A percentile compares a stretch with the other conserved stretches of the same genome.
Conservation (phyloP, 345 rosid genomes). For the Populus nigra region DNA sequence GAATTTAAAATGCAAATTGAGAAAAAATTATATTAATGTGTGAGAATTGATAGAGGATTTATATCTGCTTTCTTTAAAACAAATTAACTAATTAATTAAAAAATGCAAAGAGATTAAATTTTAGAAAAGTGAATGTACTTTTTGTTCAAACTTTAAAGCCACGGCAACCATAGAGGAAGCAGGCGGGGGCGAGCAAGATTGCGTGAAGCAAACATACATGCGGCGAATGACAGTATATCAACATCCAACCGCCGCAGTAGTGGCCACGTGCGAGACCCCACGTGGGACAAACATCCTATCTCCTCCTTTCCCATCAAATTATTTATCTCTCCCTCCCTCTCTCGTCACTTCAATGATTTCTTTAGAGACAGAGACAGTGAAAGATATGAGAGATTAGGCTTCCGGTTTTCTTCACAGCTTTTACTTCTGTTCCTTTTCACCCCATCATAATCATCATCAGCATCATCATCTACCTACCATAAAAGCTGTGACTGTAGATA, state of each 20-base stretch:
- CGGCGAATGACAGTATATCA: slow-evolving; percentile 33
- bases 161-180: slow-evolving; percentile 25
- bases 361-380: background rate
- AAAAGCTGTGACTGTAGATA: background rate
- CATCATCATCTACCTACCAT: too few relatives aligned
- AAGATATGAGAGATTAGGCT: background rate
- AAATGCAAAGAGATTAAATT: background rate
- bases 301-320: background rate
- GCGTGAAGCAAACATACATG: slow-evolving; percentile 55
- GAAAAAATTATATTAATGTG: too few relatives aligned
- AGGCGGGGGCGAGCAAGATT: slow-evolving; percentile 15
- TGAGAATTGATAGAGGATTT: background rate
- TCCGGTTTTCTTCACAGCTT: background rate
- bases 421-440: background rate
- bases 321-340: background rate
- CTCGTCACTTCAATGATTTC: slow-evolving; percentile 29
- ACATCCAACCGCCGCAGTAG: slow-evolving; percentile 39
- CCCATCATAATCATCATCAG: background rate
- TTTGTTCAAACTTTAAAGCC: slow-evolving; percentile 39
- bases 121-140: background rate
- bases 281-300: slow-evolving; percentile 37
- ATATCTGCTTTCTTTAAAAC: background rate
- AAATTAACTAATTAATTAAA: background rate
- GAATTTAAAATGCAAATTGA: too few relatives aligned
- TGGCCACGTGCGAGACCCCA: slow-evolving; percentile 31